Evolutionary conservation across 192 early-diverging fungal genomes (phyloP), one percentile per base, ranked within the genome.

Genomic region (Backusella tarrabulga): DNA sequence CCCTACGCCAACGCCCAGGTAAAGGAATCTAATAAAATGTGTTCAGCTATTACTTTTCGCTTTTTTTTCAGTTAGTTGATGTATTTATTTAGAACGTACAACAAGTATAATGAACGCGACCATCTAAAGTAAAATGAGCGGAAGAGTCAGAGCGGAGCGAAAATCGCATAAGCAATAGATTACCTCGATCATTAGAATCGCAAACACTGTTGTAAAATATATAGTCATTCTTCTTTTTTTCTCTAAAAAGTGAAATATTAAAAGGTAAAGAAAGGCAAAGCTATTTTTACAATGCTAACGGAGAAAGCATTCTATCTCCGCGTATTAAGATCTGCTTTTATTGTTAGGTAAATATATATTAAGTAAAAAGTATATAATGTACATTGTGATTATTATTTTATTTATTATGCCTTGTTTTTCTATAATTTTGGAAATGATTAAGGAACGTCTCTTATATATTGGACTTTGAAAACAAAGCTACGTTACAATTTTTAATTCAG

Each of bases 1-100:
- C 79, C 70, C 85, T 79, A 77, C 88, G 78, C 86, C 86, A 87
- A 26, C 81, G 77, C 56, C 70, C 76, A 15, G 88, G 88, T 19
- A 89, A 56, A 21, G 88, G 88, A 19, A 89, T 67, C 88, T 89
- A 82, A 14, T 60, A 36, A 71, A 7, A 5, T 5, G 19, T 29
- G 9, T 14, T 29, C 6, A 19, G 1, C 19, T 38, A 19, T 41
- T 41, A 67, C 6, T 8, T n/a, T n/a, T n/a, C 34, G 4, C 21
- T 40, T 34, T 36, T 44, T 19, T 17, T 52, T 36, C 6, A 4
- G 6, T 1, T 6, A 67, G 12, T 19, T 8, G 0, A 41, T 6
- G 15, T 8, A 8, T 14, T 77, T 8, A 38, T n/a, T 50, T 41
- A 21, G 8, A 6, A 79, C 78, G n/a, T 67, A 80, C 44, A 26